phyloP scores from a whole-genome alignment of 2,329 filamentous ascomycete species.

The Aulographum hederae region DNA sequence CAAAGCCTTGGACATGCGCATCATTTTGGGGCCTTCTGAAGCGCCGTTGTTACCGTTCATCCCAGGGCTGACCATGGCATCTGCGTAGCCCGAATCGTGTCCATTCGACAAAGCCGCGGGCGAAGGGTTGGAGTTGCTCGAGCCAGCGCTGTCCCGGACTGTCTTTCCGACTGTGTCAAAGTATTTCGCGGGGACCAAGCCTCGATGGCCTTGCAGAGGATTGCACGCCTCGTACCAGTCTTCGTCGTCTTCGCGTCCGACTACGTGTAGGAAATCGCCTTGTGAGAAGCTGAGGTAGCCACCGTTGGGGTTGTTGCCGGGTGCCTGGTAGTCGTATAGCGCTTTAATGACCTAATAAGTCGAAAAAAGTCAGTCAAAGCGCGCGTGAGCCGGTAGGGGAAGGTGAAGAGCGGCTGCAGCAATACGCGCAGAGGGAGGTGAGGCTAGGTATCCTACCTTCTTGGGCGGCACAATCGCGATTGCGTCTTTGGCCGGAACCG shows the following conservation, averaged over 20 bases:
- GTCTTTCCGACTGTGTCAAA: slow-evolving; percentile 88
- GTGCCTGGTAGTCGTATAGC: slow-evolving; percentile 78
- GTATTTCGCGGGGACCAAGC: slow-evolving; percentile 82
- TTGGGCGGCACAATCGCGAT: slow-evolving; percentile 82
- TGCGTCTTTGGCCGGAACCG: slow-evolving; percentile 68
- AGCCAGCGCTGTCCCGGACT: slow-evolving; percentile 61
- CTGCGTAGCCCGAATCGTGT: slow-evolving; percentile 84
- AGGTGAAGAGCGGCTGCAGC: too few relatives aligned
- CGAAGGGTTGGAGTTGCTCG: slow-evolving; percentile 18
- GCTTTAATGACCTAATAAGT: slow-evolving; percentile 74
- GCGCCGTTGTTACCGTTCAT: slow-evolving; percentile 15
- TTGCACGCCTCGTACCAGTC: slow-evolving; percentile 99
- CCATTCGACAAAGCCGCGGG: slow-evolving; percentile 17
- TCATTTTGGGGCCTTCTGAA: slow-evolving; percentile 9
- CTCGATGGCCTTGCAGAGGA: slow-evolving; percentile 71
- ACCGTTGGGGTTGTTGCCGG: slow-evolving; percentile 38
- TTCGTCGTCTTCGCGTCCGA: slow-evolving; percentile 79
- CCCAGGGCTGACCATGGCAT: slow-evolving; percentile 19
- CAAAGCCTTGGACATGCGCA: slow-evolving; percentile 19
- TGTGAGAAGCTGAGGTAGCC: slow-evolving; percentile 70
- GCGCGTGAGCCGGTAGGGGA: neutral
- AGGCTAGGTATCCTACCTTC: slow-evolving; percentile 46
- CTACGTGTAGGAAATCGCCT: slow-evolving; percentile 96
- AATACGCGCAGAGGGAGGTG: too few relatives aligned
- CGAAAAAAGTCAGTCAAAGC: slow-evolving; percentile 1